phyloP scores from a whole-genome alignment of 78 protist species.

The Emiliania huxleyi region DNA sequence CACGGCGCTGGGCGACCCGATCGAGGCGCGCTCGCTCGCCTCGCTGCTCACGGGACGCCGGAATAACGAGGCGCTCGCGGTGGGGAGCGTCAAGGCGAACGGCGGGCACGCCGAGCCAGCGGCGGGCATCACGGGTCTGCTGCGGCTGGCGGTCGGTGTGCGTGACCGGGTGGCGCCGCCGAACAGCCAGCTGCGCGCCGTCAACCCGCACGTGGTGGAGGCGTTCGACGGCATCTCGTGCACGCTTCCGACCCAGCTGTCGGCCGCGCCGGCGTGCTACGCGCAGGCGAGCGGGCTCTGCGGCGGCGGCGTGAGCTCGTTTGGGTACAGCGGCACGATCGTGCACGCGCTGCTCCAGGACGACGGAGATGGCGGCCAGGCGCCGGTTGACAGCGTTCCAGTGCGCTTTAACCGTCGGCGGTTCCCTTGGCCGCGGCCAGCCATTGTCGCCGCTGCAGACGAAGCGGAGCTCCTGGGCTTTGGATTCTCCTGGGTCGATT shows the following conservation, averaged over 20 bases:
- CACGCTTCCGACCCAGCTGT: not conserved
- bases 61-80: not conserved
- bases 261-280: not conserved
- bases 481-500: not conserved
- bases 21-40: constrained; percentile 48
- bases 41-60: constrained; percentile 27
- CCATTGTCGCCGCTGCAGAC: not conserved
- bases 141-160: not conserved
- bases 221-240: not conserved
- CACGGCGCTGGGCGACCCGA: constrained; percentile 70
- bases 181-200: not conserved
- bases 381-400: not conserved
- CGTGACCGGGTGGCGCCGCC: not conserved
- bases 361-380: not conserved
- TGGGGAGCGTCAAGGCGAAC: constrained; percentile 70
- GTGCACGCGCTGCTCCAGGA: not conserved
- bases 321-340: constrained; percentile 14
- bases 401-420: not conserved
- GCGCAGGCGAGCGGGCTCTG: not conserved
- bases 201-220: not conserved
- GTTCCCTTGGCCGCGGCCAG: not conserved
- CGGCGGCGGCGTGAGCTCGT: not conserved
- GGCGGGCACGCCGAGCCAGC: constrained; percentile 74
- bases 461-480: not conserved
- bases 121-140: not conserved